Evolutionary conservation across 1,284 basidiomycete species (phyloP), one percentile per base, ranked within the genome.

Genomic region (Caloboletus firmus): DNA sequence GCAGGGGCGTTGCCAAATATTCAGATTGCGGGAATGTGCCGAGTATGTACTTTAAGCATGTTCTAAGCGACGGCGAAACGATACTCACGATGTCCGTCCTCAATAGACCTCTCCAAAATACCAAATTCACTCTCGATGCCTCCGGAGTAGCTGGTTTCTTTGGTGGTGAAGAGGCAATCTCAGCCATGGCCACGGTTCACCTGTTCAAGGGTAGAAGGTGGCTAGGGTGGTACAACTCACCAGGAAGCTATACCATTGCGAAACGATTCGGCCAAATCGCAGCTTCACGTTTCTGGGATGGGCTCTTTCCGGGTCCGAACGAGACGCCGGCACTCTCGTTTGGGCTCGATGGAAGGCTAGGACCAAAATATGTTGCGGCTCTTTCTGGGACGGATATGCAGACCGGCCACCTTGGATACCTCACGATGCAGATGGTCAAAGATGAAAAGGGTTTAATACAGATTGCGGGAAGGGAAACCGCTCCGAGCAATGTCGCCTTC

Each of bases 161-260:
- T 12, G 70, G 70, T 0, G 71, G 70, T 15, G 54, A 72, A 31
- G 66, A 70, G 46, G 71, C 66, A 5, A 55, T 71, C 34, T 57
- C 62, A 0, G 66, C 69, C 17, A 72, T 72, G 67, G 52, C 48
- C 10, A 65, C 63, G 7, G 57, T 72, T 31, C 62, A 66, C 30
- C 49, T 72, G 12, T 70, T 60, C 45, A 26, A 48, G 37, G 59
- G 58, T 4, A 61, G 62, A 37, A 63, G 57, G 6, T 71, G 60
- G 62, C 43, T 72, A n/a, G 69, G 69, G 4, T 72, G 71, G 71
- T 72, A 59, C 46, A 72, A 71, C 17, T 62, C 64, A 8, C 70
- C 69, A 4, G 69, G 69, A 15, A 63, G 66, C 45, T 70, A 67
- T 36, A 54, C 46, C 1, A 41, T 71, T 11, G 70, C 65, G 13